phyloP scores from a whole-genome alignment of 2,329 filamentous ascomycete species.

The Hypoxylon sp. region DNA sequence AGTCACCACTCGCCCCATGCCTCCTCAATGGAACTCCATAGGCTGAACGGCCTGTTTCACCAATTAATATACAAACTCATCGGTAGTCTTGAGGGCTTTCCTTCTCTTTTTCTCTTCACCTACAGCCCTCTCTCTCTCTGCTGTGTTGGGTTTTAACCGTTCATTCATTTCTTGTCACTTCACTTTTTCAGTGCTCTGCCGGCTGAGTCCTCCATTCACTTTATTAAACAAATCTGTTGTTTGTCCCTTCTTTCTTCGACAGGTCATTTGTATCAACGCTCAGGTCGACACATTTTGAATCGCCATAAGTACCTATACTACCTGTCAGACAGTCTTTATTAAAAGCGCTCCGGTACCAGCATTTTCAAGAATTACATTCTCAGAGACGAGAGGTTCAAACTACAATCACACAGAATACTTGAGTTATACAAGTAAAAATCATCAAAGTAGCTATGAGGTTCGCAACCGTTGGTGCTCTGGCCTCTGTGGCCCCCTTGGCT shows the following conservation, averaged over 20 bases:
- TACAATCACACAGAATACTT: constrained; percentile 25
- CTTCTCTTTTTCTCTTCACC: constrained; percentile 26
- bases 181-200: constrained; percentile 45
- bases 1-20: constrained; percentile 18
- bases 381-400: constrained; percentile 35
- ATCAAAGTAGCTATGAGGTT: constrained; percentile 44
- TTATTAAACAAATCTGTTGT: constrained; percentile 44
- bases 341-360: constrained; percentile 41
- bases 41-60: constrained; percentile 30
- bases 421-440: constrained; percentile 15
- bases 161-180: constrained; percentile 43
- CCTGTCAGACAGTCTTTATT: constrained; percentile 28
- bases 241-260: constrained; percentile 48
- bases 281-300: constrained; percentile 31
- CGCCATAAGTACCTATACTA: constrained; percentile 19
- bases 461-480: constrained; percentile 40
- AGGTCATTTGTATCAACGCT: constrained; percentile 34
- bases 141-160: constrained; percentile 31
- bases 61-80: constrained; percentile 38
- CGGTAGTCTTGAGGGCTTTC: constrained; percentile 15
- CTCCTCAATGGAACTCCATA: constrained; percentile 12
- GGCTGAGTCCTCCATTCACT: constrained; percentile 49
- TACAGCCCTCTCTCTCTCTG: constrained; percentile 15
- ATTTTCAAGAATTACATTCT: constrained; percentile 38
- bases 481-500: constrained; percentile 55